Evolutionary conservation across 352 stramenopile genomes (phyloP), one percentile per base, ranked within the genome.

Genomic region (Globisporangium lucens): DNA sequence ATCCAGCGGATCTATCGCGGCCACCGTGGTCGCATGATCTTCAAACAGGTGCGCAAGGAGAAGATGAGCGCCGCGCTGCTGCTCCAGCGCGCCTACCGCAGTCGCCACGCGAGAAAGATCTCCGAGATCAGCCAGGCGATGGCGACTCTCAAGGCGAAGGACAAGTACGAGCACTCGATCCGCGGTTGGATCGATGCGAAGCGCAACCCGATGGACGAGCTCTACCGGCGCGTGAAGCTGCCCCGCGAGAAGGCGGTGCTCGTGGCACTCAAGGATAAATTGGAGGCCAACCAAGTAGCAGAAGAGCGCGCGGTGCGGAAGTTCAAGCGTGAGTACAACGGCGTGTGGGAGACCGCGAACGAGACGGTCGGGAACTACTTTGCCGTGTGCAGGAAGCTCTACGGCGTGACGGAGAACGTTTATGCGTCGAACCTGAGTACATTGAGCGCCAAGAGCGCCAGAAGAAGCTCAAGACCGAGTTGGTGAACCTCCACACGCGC

Each of bases 371-470:
- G 51, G 17, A 87, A 87, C 41, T 70, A 82, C 51, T 77, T 77
- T 30, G 58, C 17, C 9, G 72, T 87, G 41, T 71, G 75, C 1
- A 69, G 73, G 30, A 84, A 87, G 53, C 73, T 91, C 35, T 89
- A 87, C 62, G 83, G 83, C 43, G 80, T 91, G 46, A 87, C 80
- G 7, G 83, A 91, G 67, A 89, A 82, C 51, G 80, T 91, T 49
- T 91, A 91, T 72, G 61, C 80, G 20, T 82, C 79, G n/a, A 73
- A 80, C 58, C 72, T n/a, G 80, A 89, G 58, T 70, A 71, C 7
- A 17, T 63, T 4, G 66, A 83, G 62, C 77, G 79, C 4, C 65
- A 81, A 56, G 70, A 75, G 57, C 72, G 71, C n/a, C 73, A 82
- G 0, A n/a, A 15, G 15, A 69, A 66, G 35, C 70, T 89, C 10